phyloP scores from a whole-genome alignment of 768 basidiomycete species.

The Lactarius akahatsu region DNA sequence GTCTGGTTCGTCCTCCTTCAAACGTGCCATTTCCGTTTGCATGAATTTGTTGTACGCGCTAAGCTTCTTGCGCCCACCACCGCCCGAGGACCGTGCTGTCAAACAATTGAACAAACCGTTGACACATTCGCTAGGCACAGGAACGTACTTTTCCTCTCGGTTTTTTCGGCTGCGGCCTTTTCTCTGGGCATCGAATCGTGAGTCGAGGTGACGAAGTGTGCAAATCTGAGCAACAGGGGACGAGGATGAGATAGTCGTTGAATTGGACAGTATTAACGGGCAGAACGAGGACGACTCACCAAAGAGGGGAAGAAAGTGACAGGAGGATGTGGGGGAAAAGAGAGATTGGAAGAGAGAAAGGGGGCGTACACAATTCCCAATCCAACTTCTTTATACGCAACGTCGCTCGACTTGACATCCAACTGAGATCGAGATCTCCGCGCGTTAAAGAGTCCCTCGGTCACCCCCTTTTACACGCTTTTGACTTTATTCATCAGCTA shows the following conservation, averaged over 20 bases:
- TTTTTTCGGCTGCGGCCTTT: constrained; percentile 28
- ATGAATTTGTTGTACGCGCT: constrained; percentile 79
- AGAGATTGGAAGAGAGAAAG: constrained; percentile 34
- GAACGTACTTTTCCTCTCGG: constrained; percentile 28
- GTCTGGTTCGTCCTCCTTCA: constrained; percentile 74
- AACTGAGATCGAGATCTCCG: constrained; percentile 31
- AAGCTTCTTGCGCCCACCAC: constrained; percentile 57
- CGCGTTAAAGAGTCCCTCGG: constrained; percentile 22
- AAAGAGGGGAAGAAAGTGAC: constrained; percentile 1
- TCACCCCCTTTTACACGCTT: constrained; percentile 18
- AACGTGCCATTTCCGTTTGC: constrained; percentile 75
- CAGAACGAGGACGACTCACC: neutral
- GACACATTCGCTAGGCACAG: neutral
- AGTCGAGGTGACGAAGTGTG: neutral
- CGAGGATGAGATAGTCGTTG: neutral
- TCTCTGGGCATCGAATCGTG: constrained; percentile 26
- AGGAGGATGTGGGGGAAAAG: constrained; percentile 15
- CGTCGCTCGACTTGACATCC: constrained; percentile 23
- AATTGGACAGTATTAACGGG: neutral
- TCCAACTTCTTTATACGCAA: constrained; percentile 26
- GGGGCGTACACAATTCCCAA: constrained; percentile 29
- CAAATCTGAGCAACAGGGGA: constrained; percentile 9
- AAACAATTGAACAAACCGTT: constrained; percentile 26
- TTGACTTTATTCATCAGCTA: constrained; percentile 5
- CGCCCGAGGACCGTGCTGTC: constrained; percentile 52